Percentiles rank a stretch among this genome's conserved stretches.
These are phyloP conservation scores for Litsea cubeba DNA, from an alignment of 164 flowering plant species.

Conservation along the genomic window DNA sequence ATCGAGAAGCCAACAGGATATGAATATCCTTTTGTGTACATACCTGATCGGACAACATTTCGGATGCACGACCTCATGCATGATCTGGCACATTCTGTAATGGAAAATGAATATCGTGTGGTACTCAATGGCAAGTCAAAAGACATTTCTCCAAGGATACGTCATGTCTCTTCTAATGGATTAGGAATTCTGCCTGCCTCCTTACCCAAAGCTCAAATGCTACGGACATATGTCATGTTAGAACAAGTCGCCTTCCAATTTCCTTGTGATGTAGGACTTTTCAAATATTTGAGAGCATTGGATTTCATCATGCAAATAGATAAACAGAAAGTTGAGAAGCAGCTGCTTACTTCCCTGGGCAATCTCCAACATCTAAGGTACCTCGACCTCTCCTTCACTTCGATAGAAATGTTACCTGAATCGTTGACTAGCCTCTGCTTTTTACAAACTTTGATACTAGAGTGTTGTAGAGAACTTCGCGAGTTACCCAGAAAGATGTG, in stretches of 20 bases:
- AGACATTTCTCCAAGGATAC: not conserved
- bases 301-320: not conserved
- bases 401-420: constrained; percentile 6
- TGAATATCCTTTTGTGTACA: no score
- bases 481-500: constrained; percentile 9
- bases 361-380: constrained; percentile 13
- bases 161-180: not conserved
- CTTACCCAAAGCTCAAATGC: not conserved
- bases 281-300: not conserved
- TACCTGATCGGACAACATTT: no score
- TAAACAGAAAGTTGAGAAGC: not conserved
- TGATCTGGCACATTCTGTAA: no score
- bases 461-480: not conserved
- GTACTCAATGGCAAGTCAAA: not conserved
- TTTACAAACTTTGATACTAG: constrained; percentile 2
- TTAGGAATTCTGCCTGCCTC: not conserved
- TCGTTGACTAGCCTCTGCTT: not conserved
- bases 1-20: no score
- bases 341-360: constrained; percentile 5
- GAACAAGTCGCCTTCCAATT: not conserved
- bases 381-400: constrained; percentile 7
- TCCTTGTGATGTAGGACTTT: not conserved
- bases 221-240: not conserved
- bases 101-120: no score
- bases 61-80: no score